Evolutionary conservation across 306 rosid genomes (phyloP), one percentile per base, ranked within the genome.

Genomic region (Acacia confusa): DNA sequence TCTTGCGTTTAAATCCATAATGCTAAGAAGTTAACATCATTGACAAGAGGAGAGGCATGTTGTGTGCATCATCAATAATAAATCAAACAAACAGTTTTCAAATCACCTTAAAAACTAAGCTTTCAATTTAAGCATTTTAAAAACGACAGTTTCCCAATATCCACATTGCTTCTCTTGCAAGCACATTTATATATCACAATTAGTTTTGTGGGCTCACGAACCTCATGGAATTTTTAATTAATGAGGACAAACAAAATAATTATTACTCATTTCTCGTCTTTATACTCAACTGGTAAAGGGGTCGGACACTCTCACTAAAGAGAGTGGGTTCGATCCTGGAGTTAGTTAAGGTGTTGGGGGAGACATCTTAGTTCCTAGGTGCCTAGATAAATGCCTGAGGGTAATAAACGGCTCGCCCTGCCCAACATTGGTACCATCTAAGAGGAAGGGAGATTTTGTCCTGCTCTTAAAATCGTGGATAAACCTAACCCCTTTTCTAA

Each of bases 161-260:
- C n/a, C 55, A 73, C 77, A 38, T 50, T 55, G 0, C 68, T 55
- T 74, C 78, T 55, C 15, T 19, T 28, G 19, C 77, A 73, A 48
- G 77, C 64, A 36, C 68, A n/a, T 17, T 4, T 45, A 10, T 12
- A 44, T 48, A 50, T 55, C 68, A 74, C 78, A 36, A 52, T 14
- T 34, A 20, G 50, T 34, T 11, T 36, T 34, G 34, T 53, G 50
- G 67, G 34, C 11, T 12, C 52, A 30, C 41, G 6, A 4, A n/a
- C 9, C 38, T 1, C 38, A n/a, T 52, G 66, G 24, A 74, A 12
- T 30, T 50, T 34, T 30, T 50, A 52, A 74, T 52, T 36, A 53
- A 12, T 60, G 24, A 20, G 25, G 44, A 2, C 40, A 34, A 52
- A 11, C 22, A 19, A 48, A 60, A 60, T 55, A 57, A n/a, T n/a